Evolutionary conservation across 2,329 filamentous ascomycete species (phyloP).

Genomic region (Aspergillus novoparasiticus): DNA sequence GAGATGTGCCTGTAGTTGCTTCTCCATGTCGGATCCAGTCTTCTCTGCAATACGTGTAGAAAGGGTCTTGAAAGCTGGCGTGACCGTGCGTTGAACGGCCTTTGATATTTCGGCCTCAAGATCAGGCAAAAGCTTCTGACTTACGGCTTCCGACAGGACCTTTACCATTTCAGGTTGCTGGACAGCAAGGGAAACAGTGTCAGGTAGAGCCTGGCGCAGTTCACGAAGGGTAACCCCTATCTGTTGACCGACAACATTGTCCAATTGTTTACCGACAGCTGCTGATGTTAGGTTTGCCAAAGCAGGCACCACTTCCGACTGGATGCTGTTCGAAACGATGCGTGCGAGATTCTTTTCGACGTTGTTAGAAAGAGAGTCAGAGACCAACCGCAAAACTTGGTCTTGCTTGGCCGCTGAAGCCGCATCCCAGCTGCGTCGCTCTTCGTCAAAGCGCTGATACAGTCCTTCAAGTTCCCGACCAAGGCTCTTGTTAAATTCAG

Average conservation of each 20-base stretch:
- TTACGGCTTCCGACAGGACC: conserved; percentile 71
- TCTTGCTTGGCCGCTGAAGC: conserved; percentile 68
- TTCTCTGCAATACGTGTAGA: conserved; percentile 68
- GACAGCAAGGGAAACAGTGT: conserved; percentile 66
- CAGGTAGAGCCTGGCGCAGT: conserved; percentile 69
- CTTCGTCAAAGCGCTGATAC: conserved; percentile 67
- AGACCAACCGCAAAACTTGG: conserved; percentile 68
- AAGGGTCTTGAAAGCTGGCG: conserved; percentile 67
- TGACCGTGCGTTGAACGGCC: conserved; percentile 64
- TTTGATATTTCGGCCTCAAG: conserved; percentile 70
- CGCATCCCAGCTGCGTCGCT: conserved; percentile 66
- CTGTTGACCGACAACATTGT: conserved; percentile 66
- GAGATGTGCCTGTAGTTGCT: conserved; percentile 56
- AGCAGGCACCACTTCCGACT: conserved; percentile 73
- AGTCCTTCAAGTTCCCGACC: conserved; percentile 57
- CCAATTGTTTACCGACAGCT: conserved; percentile 71
- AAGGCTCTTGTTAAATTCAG: conserved; percentile 51
- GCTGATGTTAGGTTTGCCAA: conserved; percentile 69
- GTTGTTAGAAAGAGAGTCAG: conserved; percentile 68
- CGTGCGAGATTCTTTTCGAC: conserved; percentile 75
- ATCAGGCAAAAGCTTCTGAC: conserved; percentile 65
- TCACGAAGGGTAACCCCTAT: conserved; percentile 71
- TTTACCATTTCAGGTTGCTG: conserved; percentile 74
- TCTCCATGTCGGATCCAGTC: conserved; percentile 69
- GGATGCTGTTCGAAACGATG: conserved; percentile 76